Base-by-base conservation (phyloP, 768 basidiomycete species). In the Boletus reticuloceps region DNA sequence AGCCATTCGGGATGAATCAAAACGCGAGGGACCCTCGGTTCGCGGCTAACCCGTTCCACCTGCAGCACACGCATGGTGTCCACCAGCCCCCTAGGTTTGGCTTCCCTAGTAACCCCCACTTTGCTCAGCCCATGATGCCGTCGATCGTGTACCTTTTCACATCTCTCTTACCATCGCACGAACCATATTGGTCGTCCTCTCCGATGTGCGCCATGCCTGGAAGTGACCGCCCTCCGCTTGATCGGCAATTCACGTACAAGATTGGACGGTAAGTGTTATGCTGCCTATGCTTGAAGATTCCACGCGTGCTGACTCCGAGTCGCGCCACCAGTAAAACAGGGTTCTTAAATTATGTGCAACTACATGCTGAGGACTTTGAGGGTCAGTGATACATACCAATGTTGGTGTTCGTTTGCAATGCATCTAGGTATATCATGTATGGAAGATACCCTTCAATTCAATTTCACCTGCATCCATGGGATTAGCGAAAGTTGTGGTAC, bases 121-220 rank as follows among this genome's bases (percentile, higher is more conserved):
- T 67, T 14, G 50, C 57, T 38, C 68, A 69, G 43, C 67, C 69
- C 7, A 53, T 53, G 11, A 58, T 72, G n/a, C 75, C 77, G 3
- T 67, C 69, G 7, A 68, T 79, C 37, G 65, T 75, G 53, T 80
- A 79, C 47, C 64, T 79, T 29, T 73, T 78, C 50, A 79, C 79
- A 0, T 75, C 78, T 0, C 53, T 58, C 19, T 61, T 64, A 36
- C 58, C 73, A 17, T 60, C 58, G 3, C 66, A 71, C 39, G 62
- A 67, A 47, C 74, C 79, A 0, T 68, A 75, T 53, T 78, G 77
- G 72, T 75, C 75, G 13, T 65, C 72, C 5, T 69, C 68, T 12
- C 75, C 75, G 9, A 57, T 65, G 40, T 62, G 58, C 13, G 47
- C 65, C n/a, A 47, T 59, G 16, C 56, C 58, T 2, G 63, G 64